Evolutionary conservation across 495 filamentous ascomycete genomes (phyloP).

Genomic region (Chaetomium fimeti): DNA sequence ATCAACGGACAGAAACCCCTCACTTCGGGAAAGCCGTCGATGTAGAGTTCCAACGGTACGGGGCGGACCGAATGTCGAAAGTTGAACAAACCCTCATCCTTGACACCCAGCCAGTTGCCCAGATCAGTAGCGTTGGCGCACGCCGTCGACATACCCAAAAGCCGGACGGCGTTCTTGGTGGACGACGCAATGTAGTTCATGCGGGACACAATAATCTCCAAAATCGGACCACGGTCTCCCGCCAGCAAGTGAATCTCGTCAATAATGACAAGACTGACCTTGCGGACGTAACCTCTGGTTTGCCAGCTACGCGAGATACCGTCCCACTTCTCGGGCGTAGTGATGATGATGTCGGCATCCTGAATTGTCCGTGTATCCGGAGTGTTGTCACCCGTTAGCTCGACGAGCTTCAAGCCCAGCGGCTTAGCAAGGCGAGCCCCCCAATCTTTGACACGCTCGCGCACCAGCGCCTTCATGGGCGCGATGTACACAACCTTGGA

Average conservation of each 20-base stretch:
- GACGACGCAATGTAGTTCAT: constrained; percentile 99
- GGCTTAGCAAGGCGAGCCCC: constrained; percentile 74
- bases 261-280: constrained; percentile 96
- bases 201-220: constrained; percentile 97
- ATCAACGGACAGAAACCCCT: constrained; percentile 96
- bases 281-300: constrained; percentile 89
- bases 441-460: constrained; percentile 97
- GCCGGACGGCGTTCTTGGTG: constrained; percentile 77
- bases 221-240: constrained; percentile 91
- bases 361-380: constrained; percentile 92
- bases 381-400: constrained; percentile 97
- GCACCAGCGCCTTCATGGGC: constrained; percentile 97
- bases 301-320: constrained; percentile 99
- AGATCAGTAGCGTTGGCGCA: constrained; percentile 94
- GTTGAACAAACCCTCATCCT: constrained; percentile 87
- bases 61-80: constrained; percentile 97
- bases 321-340: constrained; percentile 99
- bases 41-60: constrained; percentile 91
- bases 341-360: constrained; percentile 96
- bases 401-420: constrained; percentile 88
- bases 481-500: constrained; percentile 99
- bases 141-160: constrained; percentile 97
- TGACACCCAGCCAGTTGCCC: constrained; percentile 95
- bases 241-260: constrained; percentile 97
- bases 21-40: constrained; percentile 94